A percentile compares a stretch with the other conserved stretches of the same genome.
These are phyloP conservation scores for Moesziomyces sp. DNA, from an alignment of 1,284 basidiomycete genomes.

Conservation along the genomic window DNA sequence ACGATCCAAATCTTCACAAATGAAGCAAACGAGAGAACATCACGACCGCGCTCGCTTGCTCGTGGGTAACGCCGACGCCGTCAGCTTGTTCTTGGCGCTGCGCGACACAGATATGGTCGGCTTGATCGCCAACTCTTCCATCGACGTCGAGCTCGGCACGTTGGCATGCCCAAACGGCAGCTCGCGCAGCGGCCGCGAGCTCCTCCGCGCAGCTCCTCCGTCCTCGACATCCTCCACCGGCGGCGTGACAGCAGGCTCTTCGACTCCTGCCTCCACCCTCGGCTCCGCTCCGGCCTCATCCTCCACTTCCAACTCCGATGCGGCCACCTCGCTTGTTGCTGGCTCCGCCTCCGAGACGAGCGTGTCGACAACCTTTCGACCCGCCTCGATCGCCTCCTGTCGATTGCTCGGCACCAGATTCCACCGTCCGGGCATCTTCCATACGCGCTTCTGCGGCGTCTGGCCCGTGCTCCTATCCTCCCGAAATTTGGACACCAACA, in stretches of 20 bases:
- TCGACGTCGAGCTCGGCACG: constrained; percentile 19
- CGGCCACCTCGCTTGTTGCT: constrained; percentile 7
- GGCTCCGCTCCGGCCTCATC: no score
- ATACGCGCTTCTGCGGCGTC: constrained; percentile 54
- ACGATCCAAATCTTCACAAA: not conserved
- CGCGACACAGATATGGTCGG: constrained; percentile 8
- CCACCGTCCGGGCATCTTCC: constrained; percentile 41
- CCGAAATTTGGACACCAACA: constrained; percentile 24
- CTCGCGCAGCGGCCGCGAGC: constrained; percentile 23
- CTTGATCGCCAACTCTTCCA: constrained; percentile 15
- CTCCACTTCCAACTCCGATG: constrained; percentile 12
- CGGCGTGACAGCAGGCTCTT: not conserved
- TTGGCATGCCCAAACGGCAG: constrained; percentile 33
- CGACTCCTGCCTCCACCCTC: not conserved
- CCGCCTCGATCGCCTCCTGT: constrained; percentile 43
- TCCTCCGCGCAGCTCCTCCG: not conserved
- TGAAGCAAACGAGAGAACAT: not conserved
- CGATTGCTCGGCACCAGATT: constrained; percentile 46
- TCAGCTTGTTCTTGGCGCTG: constrained; percentile 38
- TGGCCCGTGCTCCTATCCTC: constrained; percentile 46
- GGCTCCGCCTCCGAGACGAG: constrained; percentile 1
- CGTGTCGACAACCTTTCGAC: constrained; percentile 22
- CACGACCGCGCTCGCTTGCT: constrained; percentile 41
- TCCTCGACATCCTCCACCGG: no score
- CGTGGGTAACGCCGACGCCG: constrained; percentile 24